Evolutionary conservation across 2,329 filamentous ascomycete genomes (phyloP), one percentile per base, ranked within the genome.

Genomic region (Aspergillus neoniger): DNA sequence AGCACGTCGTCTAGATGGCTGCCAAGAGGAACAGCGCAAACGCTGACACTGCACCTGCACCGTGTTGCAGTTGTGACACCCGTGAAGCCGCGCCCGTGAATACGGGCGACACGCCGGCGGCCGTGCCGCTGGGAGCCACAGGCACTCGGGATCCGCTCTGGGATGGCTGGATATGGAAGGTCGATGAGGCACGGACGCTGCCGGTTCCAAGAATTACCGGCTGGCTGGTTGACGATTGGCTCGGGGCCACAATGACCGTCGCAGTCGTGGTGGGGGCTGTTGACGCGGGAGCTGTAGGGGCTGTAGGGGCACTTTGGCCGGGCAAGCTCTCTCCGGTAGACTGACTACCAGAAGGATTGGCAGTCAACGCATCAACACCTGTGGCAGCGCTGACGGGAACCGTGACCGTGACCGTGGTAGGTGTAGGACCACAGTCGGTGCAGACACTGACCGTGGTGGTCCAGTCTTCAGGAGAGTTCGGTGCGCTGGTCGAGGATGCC

Each of bases 391-490:
- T 32, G 28, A 59, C 21, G 21, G 61, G 59, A 3, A 63, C 43
- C 7, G 59, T 63, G 19, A 63, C 14, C 12, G 59, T 63, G 39
- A 62, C 30, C 0, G 61, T 61, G 32, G 59, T 62, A 21, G 56
- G 61, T 17, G 32, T 51, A 14, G 59, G 21, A 30, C 21, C 44
- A 30, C 44, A 49, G 15, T 49, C 21, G 23, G 23, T 30, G 15
- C 44, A 49, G 14, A 41, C 52, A 17, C 30, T 55, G n/a, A 44
- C 38, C n/a, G 21, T 28, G 8, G 23, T 43, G 38, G 52, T 28
- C 17, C 17, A 79, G 48, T 72, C 76, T 51, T 70, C 69, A 5
- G 75, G 74, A n/a, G 72, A 65, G 4, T 67, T 64, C 2, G 66
- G 63, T 3, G 70, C 50, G 5, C 23, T 48, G 23, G 64, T 60